Conservation (phyloP, 352 stramenopile species). For the Phytopythium boreale region DNA sequence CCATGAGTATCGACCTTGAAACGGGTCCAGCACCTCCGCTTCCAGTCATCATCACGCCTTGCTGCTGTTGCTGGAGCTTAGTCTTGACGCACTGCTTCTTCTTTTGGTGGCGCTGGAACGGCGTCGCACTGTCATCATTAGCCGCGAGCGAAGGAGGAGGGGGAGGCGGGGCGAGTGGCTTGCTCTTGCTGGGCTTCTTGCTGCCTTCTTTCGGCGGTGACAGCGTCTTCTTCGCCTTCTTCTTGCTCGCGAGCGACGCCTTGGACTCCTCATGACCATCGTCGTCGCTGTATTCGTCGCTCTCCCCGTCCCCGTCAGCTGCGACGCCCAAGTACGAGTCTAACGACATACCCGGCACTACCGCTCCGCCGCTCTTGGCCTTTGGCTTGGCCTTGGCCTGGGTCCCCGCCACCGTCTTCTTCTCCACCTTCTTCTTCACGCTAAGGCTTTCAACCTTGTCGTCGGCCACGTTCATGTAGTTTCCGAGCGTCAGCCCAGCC, state of each 20-base stretch:
- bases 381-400: neutral
- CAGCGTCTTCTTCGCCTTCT: slow-evolving; percentile 25
- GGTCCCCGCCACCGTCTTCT: neutral
- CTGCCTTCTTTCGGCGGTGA: slow-evolving; percentile 15
- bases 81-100: slow-evolving; percentile 41
- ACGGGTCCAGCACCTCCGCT: slow-evolving; percentile 12
- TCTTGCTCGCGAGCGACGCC: slow-evolving; percentile 30
- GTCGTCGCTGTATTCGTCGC: slow-evolving; percentile 9
- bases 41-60: slow-evolving; percentile 1
- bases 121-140: slow-evolving; percentile 21
- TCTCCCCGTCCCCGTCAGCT: slow-evolving; percentile 3
- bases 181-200: slow-evolving; percentile 13
- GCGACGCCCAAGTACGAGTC: slow-evolving; percentile 57
- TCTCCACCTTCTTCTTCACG: slow-evolving; percentile 8
- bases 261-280: slow-evolving; percentile 17
- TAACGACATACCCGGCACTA: slow-evolving; percentile 61
- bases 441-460: slow-evolving; percentile 13
- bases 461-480: slow-evolving; percentile 53
- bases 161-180: neutral
- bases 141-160: neutral
- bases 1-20: slow-evolving; percentile 51
- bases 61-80: slow-evolving; percentile 32
- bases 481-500: slow-evolving; percentile 46
- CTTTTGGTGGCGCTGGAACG: slow-evolving; percentile 46
- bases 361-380: slow-evolving; percentile 14